Base-by-base conservation (phyloP, 805 yeast genomes). In the Schwanniomyces pseudopolymorphus region DNA sequence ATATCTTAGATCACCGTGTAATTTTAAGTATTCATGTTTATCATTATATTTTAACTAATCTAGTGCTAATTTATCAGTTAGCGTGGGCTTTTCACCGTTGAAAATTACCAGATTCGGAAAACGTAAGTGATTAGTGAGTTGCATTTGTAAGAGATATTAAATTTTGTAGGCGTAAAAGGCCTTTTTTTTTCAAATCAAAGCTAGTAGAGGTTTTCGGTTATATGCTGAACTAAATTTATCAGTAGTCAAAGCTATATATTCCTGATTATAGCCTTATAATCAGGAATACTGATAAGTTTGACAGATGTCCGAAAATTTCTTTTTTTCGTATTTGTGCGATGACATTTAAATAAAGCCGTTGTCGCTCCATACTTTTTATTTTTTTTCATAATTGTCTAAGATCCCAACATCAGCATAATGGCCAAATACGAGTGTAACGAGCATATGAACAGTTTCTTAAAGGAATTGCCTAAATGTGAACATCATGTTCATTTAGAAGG, bases 401-500 rank as follows among this genome's bases (percentile, higher is more conserved):
- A 31, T 16, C 19, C 16, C 19, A 31, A 31, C 16, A 31, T 31
- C 35, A 31, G 17, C 11, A 31, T 16, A 3, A 43, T 43, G 46
- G 46, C 42, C 16, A 51, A 48, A 38, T 44, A 49, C 46, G 54
- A 51, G 33, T 51, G 55, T 35, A 27, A 54, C 33, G 47, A 44
- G 22, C 55, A 67, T 44, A 73, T 77, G 73, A 67, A 67, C 45
- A 57, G 63, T 48, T 87, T 86, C 63, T 74, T 87, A 41, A 70
- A 65, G 35, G 92, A 84, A 55, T 71, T 88, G 42, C 96, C 96
- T 48, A 88, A 88, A 66, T 87, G 94, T 70, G 96, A 88, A 64
- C 92, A 87, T 62, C 96, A 88, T 61, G 79, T 87, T 50, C 96
- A 88, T 66, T 63, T 88, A 39, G 50, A 43, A 37, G 50, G 50